These are phyloP conservation scores for Bipolaris victoriae DNA, from an alignment of 2,329 filamentous ascomycete species.

Conservation along the genomic window DNA sequence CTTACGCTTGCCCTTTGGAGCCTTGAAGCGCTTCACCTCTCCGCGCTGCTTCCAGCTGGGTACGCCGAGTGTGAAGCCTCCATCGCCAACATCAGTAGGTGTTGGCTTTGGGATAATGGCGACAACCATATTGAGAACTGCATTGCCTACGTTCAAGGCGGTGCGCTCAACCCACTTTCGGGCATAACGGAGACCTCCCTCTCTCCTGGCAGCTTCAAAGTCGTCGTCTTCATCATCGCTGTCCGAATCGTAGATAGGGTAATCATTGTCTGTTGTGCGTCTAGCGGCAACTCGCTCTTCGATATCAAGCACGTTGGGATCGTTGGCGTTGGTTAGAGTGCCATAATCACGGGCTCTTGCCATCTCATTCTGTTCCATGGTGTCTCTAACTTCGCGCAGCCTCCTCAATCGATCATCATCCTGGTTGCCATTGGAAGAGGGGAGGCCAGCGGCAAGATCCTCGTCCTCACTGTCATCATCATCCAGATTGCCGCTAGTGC, in stretches of 20 bases:
- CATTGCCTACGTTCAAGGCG: slow-evolving; percentile 54
- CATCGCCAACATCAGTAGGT: slow-evolving; percentile 52
- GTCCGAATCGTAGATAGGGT: slow-evolving; percentile 88
- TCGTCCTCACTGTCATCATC: slow-evolving; percentile 75
- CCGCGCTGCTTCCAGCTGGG: slow-evolving; percentile 49
- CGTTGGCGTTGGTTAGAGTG: slow-evolving; percentile 46
- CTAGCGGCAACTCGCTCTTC: slow-evolving; percentile 80
- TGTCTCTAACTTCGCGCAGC: slow-evolving; percentile 58
- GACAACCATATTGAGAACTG: slow-evolving; percentile 33
- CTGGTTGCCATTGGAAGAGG: slow-evolving; percentile 38
- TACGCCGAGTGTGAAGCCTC: slow-evolving; percentile 53
- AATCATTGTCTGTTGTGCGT: slow-evolving; percentile 70
- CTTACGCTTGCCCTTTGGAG: slow-evolving; percentile 73
- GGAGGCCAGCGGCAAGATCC: slow-evolving; percentile 45
- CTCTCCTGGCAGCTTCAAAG: slow-evolving; percentile 76
- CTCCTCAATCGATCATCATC: slow-evolving; percentile 55
- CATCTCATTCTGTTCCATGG: slow-evolving; percentile 58
- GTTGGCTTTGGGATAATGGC: slow-evolving; percentile 49
- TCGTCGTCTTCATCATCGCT: slow-evolving; percentile 79
- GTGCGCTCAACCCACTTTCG: slow-evolving; percentile 60
- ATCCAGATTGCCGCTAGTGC: slow-evolving; percentile 77
- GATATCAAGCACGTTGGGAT: slow-evolving; percentile 66
- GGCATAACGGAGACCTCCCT: slow-evolving; percentile 79
- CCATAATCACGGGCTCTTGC: slow-evolving; percentile 57
- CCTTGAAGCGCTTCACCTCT: slow-evolving; percentile 64